These are phyloP conservation scores for Starmerella kuoi DNA, from an alignment of 805 yeast species.

Conservation along the genomic window DNA sequence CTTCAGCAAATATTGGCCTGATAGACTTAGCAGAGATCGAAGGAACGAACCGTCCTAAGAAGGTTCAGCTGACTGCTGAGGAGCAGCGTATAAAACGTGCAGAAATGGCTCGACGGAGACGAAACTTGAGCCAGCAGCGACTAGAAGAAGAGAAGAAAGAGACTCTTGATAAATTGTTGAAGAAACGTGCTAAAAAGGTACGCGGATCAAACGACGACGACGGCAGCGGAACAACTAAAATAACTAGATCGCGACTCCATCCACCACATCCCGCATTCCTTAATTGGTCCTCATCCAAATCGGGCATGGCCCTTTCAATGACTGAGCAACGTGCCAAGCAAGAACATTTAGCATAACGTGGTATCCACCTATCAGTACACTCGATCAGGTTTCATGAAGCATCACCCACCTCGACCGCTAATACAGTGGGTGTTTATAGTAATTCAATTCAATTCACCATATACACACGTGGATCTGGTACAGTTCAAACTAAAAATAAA, in stretches of 20 bases:
- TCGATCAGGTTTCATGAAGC: too few species aligned
- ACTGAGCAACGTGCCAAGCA: conserved; percentile 18
- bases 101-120: conserved; percentile 79
- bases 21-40: conserved; percentile 27
- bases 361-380: too few species aligned
- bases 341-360: too few species aligned
- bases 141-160: conserved; percentile 88
- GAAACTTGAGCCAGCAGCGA: conserved; percentile 67
- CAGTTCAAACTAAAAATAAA: too few species aligned
- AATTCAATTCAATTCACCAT: too few species aligned
- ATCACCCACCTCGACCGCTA: too few species aligned
- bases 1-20: conserved; percentile 16
- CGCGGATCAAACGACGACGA: conserved; percentile 19
- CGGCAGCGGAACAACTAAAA: conserved; percentile 12
- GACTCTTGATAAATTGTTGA: conserved; percentile 72
- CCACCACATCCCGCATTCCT: conserved; percentile 27
- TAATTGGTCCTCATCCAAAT: conserved; percentile 23
- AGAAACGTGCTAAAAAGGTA: conserved; percentile 51
- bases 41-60: conserved; percentile 30
- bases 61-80: conserved; percentile 62
- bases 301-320: conserved; percentile 19
- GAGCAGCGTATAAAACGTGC: conserved; percentile 70
- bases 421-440: too few species aligned
- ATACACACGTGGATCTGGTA: too few species aligned
- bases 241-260: conserved; percentile 18